These are phyloP conservation scores for Kuraishia cidri DNA, from an alignment of 805 yeast species.

Conservation along the genomic window DNA sequence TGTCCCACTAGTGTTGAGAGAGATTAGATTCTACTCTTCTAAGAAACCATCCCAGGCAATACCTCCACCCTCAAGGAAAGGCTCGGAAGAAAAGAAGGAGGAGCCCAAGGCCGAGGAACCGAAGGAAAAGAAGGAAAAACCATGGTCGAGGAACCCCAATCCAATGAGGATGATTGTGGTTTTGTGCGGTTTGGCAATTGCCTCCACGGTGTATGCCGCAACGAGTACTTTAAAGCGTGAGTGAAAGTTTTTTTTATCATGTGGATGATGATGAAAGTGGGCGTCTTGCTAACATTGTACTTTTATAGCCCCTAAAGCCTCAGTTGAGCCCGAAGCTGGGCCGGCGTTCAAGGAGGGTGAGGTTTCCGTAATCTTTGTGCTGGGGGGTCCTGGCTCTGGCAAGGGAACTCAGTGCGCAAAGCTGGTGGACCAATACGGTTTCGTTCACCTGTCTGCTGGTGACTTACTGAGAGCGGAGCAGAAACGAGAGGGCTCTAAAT, in stretches of 20 bases:
- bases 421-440: constrained; percentile 70
- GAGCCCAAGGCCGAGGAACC: no score
- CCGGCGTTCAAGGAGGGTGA: constrained; percentile 54
- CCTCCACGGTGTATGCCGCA: no score
- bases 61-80: no score
- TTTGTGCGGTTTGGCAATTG: constrained; percentile 19
- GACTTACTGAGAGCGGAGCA: constrained; percentile 93
- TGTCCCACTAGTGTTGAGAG: no score
- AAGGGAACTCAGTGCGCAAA: constrained; percentile 95
- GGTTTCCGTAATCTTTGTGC: constrained; percentile 76
- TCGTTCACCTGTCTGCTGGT: constrained; percentile 92
- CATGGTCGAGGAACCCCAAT: no score
- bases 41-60: no score
- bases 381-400: constrained; percentile 98
- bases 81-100: no score
- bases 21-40: no score
- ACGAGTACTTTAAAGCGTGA: no score
- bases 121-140: no score
- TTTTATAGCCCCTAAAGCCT: constrained; percentile 21
- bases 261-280: no score
- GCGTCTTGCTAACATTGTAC: not conserved
- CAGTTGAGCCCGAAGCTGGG: constrained; percentile 18
- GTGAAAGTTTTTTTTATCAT: no score
- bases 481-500: constrained; percentile 68
- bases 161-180: constrained; percentile 6